Conservation (phyloP, 2,329 filamentous ascomycete species). For the Nemania sp. region DNA sequence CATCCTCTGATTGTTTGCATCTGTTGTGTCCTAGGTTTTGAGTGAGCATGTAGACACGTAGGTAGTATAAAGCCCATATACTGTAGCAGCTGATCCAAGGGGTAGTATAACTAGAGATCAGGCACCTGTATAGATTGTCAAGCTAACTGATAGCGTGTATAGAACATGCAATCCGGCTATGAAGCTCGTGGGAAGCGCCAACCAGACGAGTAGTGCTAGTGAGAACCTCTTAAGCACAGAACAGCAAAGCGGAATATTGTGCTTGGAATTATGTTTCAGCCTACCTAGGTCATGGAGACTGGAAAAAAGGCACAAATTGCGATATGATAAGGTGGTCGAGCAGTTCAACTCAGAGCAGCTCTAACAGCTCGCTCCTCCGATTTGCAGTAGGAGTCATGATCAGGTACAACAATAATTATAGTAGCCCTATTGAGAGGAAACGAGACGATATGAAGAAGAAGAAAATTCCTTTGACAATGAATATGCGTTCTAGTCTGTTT, state of each 20-base stretch:
- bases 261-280: constrained; percentile 58
- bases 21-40: not conserved
- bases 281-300: constrained; percentile 58
- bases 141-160: not conserved
- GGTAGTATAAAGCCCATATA: constrained; percentile 60
- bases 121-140: not conserved
- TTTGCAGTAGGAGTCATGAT: constrained; percentile 48
- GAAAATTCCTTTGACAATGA: no score
- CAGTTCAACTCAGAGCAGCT: constrained; percentile 56
- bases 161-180: constrained; percentile 52
- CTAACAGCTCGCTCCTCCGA: constrained; percentile 49
- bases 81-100: constrained; percentile 50
- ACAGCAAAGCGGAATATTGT: constrained; percentile 56
- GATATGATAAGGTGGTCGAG: constrained; percentile 59
- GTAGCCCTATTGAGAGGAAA: constrained; percentile 57
- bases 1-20: not conserved
- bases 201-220: constrained; percentile 58
- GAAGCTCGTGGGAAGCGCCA: constrained; percentile 54
- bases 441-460: no score
- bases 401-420: constrained; percentile 45
- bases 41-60: not conserved
- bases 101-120: constrained; percentile 17
- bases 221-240: constrained; percentile 56
- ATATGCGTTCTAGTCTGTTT: constrained; percentile 51
- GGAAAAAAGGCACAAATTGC: constrained; percentile 59